phyloP scores from a whole-genome alignment of 1,139 yeast genomes.

The Lizanozyma gosingica region DNA sequence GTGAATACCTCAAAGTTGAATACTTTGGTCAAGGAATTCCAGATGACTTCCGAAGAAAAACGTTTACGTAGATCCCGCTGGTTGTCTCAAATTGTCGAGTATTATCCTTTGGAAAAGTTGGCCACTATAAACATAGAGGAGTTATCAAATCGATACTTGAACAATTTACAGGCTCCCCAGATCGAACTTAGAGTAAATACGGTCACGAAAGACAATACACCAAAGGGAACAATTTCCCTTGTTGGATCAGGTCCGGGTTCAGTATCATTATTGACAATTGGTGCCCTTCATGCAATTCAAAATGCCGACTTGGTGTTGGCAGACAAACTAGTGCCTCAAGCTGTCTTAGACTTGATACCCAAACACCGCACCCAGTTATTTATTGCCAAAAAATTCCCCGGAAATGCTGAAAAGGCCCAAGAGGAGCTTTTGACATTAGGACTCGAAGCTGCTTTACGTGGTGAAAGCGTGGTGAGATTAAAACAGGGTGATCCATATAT shows the following conservation, averaged over 20 bases:
- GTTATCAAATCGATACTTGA: constrained; percentile 33
- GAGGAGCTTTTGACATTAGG: constrained; percentile 71
- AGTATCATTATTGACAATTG: constrained; percentile 69
- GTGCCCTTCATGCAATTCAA: constrained; percentile 75
- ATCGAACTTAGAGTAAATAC: constrained; percentile 3
- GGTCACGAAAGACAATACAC: not conserved
- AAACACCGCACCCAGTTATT: constrained; percentile 55
- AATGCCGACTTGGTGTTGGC: constrained; percentile 80
- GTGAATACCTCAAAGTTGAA: constrained; percentile 52
- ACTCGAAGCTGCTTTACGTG: constrained; percentile 49
- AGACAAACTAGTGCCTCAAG: constrained; percentile 87
- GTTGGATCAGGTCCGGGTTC: constrained; percentile 97
- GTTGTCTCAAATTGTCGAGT: constrained; percentile 86
- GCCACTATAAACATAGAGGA: constrained; percentile 51
- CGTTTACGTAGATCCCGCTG: constrained; percentile 65
- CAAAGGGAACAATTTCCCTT: constrained; percentile 55
- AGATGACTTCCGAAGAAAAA: constrained; percentile 42
- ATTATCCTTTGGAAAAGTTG: constrained; percentile 67
- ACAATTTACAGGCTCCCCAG: constrained; percentile 3
- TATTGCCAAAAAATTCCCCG: constrained; percentile 92
- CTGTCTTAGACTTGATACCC: constrained; percentile 77
- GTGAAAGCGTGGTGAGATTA: constrained; percentile 74
- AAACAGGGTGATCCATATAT: constrained; percentile 98
- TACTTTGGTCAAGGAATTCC: constrained; percentile 51
- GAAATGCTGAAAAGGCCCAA: constrained; percentile 93